phyloP scores from a whole-genome alignment of 2,329 filamentous ascomycete genomes.

The Byssoonygena ceratinophila region DNA sequence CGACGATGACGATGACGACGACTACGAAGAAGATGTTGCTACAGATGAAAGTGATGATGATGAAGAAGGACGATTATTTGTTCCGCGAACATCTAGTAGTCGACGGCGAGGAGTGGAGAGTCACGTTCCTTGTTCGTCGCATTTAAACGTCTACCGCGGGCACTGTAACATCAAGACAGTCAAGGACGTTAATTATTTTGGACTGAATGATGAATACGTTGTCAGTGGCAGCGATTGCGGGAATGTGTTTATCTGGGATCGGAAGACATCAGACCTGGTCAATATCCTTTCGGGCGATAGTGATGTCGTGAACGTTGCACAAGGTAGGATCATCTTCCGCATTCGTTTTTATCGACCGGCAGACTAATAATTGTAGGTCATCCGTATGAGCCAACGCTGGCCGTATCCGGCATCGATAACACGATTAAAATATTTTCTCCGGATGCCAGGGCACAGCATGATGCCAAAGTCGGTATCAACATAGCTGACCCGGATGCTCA shows the following conservation, averaged over 20 bases:
- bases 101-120: conserved; percentile 44
- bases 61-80: conserved; percentile 27
- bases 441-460: conserved; percentile 47
- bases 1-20: conserved; percentile 24
- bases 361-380: conserved; percentile 38
- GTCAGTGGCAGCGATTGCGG: conserved; percentile 57
- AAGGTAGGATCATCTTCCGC: conserved; percentile 36
- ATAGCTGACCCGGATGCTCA: conserved; percentile 41
- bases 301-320: conserved; percentile 59
- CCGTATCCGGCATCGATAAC: conserved; percentile 56
- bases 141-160: conserved; percentile 49
- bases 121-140: conserved; percentile 45
- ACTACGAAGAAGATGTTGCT: conserved; percentile 25
- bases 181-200: conserved; percentile 60
- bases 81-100: conserved; percentile 37
- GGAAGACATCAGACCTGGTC: conserved; percentile 49
- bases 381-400: conserved; percentile 56
- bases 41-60: conserved; percentile 28
- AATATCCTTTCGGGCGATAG: conserved; percentile 57
- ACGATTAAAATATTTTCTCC: conserved; percentile 60
- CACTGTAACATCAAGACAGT: conserved; percentile 59
- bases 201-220: conserved; percentile 56
- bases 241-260: conserved; percentile 59
- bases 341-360: not conserved
- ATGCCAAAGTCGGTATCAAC: conserved; percentile 49